Evolutionary conservation across 495 filamentous ascomycete species (phyloP), one percentile per base, ranked within the genome.

Genomic region (Aspergillus ostianus): DNA sequence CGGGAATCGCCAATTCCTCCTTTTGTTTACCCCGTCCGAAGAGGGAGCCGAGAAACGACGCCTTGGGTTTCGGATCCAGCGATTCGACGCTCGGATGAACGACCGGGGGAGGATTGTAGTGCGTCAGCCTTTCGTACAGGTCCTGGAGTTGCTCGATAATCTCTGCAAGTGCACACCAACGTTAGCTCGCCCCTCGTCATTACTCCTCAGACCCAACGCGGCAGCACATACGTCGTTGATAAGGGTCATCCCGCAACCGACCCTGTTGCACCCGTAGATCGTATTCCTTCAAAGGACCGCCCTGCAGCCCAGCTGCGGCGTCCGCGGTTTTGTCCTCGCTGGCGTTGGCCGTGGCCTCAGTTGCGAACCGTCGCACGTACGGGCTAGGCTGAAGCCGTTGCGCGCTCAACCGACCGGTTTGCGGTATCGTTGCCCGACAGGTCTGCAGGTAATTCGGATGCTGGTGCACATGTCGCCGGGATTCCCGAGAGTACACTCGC

Each of bases 101-200:
- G 41, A 96, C 88, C 29, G 82, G 75, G 0, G 85, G 89, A 0
- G 91, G 83, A 7, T 78, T 71, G 75, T 98, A 97, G 49, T 82
- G 73, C 61, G 82, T 80, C 4, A 98, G 84, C 60, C 90, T 87
- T 56, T 96, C 86, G 72, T 96, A 91, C 17, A 98, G 84, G 66
- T 93, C 86, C 70, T 98, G 93, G 4, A 98, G 82, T 65, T 81
- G 85, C 63, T 93, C 86, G 53, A 98, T 90, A 60, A 98, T 94
- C 20, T 85, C 90, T 93, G 59, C 0, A 26, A 6, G n/a, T 21
- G 41, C 18, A 23, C 15, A 20, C n/a, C 26, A 55, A 15, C 6
- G 21, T 27, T 29, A 52, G 17, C 6, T 49, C 9, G 32, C 26
- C 30, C 29, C 17, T 48, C 10, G 8, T 27, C 26, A 10, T 21